phyloP scores from a whole-genome alignment of 2,329 filamentous ascomycete genomes.

The Mycosphaerelloides madeirae region DNA sequence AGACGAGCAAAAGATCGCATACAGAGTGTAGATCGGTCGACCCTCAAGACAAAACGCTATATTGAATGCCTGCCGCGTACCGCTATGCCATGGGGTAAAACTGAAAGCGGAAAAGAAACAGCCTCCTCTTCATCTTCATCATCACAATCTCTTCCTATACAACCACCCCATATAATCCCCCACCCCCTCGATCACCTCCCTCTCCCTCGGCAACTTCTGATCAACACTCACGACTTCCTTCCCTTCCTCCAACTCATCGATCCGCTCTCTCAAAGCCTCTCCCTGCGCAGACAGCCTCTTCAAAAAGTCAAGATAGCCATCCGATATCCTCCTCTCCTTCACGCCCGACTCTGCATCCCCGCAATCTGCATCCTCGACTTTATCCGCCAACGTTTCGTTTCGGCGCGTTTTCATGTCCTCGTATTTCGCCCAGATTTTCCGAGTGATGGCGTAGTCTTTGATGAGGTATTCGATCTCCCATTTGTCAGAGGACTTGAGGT shows the following conservation, averaged over 20 bases:
- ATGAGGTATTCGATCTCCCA: slow-evolving; percentile 81
- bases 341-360: slow-evolving; percentile 22
- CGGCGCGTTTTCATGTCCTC: slow-evolving; percentile 54
- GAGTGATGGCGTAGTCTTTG: slow-evolving; percentile 50
- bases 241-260: slow-evolving; percentile 50
- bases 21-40: no score
- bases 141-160: slow-evolving; percentile 19
- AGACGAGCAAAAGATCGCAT: no score
- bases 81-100: no score
- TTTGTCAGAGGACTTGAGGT: slow-evolving; percentile 41
- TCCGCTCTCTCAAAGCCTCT: slow-evolving; percentile 51
- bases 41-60: no score
- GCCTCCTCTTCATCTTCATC: no score
- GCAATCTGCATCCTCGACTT: slow-evolving; percentile 39
- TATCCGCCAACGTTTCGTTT: slow-evolving; percentile 39
- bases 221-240: slow-evolving; percentile 36
- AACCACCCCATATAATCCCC: slow-evolving; percentile 30
- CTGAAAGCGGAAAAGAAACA: no score
- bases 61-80: no score
- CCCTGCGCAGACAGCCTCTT: slow-evolving; percentile 52
- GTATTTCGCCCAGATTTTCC: slow-evolving; percentile 49
- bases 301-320: slow-evolving; percentile 45
- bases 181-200: slow-evolving; percentile 19
- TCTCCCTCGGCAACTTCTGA: slow-evolving; percentile 8
- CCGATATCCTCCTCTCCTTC: slow-evolving; percentile 38